Evolutionary conservation across 1,284 basidiomycete genomes (phyloP).

Genomic region (Bondarzewia mesenterica): DNA sequence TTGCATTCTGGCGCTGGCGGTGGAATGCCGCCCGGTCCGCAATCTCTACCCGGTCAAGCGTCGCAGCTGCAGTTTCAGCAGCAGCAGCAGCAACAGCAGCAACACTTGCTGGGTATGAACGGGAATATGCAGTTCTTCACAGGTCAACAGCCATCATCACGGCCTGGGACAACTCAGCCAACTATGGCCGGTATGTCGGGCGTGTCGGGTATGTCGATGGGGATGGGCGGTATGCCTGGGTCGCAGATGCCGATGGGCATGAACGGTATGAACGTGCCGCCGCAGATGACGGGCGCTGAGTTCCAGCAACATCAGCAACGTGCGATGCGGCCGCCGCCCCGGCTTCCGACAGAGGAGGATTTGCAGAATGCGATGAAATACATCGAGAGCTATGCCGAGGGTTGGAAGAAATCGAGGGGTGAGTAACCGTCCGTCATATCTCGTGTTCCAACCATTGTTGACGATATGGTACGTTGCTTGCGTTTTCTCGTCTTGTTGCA

Average conservation of each 20-base stretch:
- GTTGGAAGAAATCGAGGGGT: constrained; percentile 13
- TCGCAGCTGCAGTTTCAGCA: constrained; percentile 7
- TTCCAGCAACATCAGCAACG: not conserved
- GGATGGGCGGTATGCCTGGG: not conserved
- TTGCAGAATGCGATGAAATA: not conserved
- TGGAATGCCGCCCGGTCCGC: constrained; percentile 3
- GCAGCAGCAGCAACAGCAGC: constrained; percentile 7
- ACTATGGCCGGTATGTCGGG: not conserved
- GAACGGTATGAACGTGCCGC: not conserved
- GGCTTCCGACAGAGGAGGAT: not conserved
- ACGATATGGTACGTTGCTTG: not conserved
- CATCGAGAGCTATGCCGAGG: not conserved
- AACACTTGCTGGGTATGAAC: constrained; percentile 4
- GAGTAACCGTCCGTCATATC: not conserved
- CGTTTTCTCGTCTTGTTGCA: not conserved
- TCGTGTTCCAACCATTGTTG: not conserved
- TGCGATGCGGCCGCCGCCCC: not conserved
- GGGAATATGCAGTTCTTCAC: not conserved
- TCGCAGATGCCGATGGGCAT: not conserved
- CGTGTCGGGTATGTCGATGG: not conserved
- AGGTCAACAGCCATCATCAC: not conserved
- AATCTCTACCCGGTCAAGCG: constrained; percentile 2
- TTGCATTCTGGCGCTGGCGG: constrained; percentile 8
- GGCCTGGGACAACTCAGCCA: not conserved
- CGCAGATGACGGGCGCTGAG: not conserved